A percentile compares a stretch with the other conserved stretches of the same genome.
phyloP scores from a whole-genome alignment of 768 basidiomycete species.

The Hericium coralloides region DNA sequence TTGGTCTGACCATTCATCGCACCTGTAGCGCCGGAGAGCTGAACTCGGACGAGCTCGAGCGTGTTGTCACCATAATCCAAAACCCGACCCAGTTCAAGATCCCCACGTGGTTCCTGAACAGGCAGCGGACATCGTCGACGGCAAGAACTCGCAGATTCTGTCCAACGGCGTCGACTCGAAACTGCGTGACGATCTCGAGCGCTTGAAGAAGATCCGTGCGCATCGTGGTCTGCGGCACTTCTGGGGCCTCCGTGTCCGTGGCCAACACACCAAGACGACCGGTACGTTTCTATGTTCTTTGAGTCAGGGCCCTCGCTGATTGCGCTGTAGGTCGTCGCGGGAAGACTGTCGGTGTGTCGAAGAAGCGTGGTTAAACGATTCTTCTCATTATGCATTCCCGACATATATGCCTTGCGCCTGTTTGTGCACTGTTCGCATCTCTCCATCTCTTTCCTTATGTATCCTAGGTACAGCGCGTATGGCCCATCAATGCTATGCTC shows the following conservation, averaged over 20 bases:
- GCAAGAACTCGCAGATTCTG: conserved; percentile 92
- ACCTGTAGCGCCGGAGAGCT: conserved; percentile 88
- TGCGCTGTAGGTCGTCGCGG: conserved; percentile 70
- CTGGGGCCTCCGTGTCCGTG: conserved; percentile 93
- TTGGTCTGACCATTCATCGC: not conserved
- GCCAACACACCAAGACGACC: conserved; percentile 99
- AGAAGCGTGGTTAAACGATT: conserved; percentile 61
- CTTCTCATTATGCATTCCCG: not conserved
- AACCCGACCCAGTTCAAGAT: conserved; percentile 99
- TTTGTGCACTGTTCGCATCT: not conserved
- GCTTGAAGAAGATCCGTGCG: conserved; percentile 97
- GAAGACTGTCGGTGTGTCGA: conserved; percentile 94
- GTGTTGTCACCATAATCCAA: conserved; percentile 98
- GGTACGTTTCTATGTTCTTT: conserved; percentile 35
- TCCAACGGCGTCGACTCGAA: conserved; percentile 98
- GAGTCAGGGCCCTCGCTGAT: conserved; percentile 1
- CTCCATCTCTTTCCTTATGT: not conserved
- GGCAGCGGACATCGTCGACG: conserved; percentile 98
- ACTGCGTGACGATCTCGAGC: conserved; percentile 95
- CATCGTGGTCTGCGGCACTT: conserved; percentile 90
- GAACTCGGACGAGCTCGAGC: conserved; percentile 99
- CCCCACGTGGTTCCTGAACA: conserved; percentile 98
- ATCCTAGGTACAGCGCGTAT: not conserved
- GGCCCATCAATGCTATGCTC: too few species aligned
- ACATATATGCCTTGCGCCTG: not conserved